Evolutionary conservation across 352 stramenopile genomes (phyloP), one percentile per base, ranked within the genome.

Genomic region (Phytophthora capsici): DNA sequence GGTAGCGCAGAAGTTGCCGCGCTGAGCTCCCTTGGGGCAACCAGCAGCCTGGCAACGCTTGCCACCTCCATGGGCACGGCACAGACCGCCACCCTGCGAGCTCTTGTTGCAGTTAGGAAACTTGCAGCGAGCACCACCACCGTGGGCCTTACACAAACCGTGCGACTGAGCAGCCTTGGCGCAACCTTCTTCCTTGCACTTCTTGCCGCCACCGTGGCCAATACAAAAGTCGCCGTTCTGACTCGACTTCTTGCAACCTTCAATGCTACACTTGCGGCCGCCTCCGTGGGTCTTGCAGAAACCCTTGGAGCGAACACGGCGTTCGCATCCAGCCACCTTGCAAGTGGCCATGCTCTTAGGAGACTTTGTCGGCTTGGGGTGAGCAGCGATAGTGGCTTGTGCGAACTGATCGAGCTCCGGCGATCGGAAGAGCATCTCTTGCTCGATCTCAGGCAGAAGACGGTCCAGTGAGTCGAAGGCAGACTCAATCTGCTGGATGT

Each of bases 151-250:
- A 67, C 88, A 95, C 34, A 94, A 72, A 2, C 87, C 88, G 62
- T 93, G 84, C 4, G 86, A 94, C 72, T 96, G 88, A 0, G 88
- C 86, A 13, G 88, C 87, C 75, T 96, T 96, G 43, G 84, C 79
- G 61, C 88, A 96, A 4, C 76, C 82, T 1, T 85, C 82, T 25
- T 93, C 75, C 66, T 93, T 94, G 73, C 88, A 95, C 66, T 94
- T 94, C 69, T 93, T 93, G 58, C 88, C 88, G 25, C 88, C 88
- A 43, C 88, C 88, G 69, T 96, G 88, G 51, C 84, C 86, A 25
- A 94, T 96, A 71, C 88, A 96, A 37, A 93, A 94, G 65, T 93
- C 84, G 26, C 87, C 85, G 69, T 93, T 93, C 70, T 95, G 87
- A 55, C 80, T 91, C 62, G 81, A 91, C 73, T 95, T 95, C 57